Evolutionary conservation across 441 rosid species (phyloP).

Genomic region (Brassica hybrid): DNA sequence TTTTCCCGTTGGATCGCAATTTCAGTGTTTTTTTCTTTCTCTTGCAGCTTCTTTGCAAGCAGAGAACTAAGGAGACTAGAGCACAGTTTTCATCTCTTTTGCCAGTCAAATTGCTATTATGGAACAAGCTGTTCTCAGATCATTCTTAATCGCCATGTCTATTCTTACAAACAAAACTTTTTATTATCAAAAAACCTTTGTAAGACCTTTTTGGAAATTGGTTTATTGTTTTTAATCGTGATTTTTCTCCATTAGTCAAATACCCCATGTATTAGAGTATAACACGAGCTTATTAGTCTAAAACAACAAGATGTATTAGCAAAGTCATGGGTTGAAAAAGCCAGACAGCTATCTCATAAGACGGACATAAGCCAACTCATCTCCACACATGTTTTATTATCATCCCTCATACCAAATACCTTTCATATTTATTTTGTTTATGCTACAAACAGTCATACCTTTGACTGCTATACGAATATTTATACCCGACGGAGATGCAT

Average conservation of each 20-base stretch:
- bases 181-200: constrained; percentile 5
- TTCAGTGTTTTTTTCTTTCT: not conserved
- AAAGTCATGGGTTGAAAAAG: too few species aligned
- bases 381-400: too few species aligned
- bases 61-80: constrained; percentile 20
- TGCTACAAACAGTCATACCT: too few species aligned
- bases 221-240: too few species aligned
- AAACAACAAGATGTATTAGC: too few species aligned
- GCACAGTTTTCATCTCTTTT: constrained; percentile 29
- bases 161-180: not conserved
- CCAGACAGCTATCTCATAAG: too few species aligned
- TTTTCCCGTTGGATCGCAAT: not conserved
- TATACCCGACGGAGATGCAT: too few species aligned
- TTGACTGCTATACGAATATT: too few species aligned
- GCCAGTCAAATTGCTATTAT: constrained; percentile 3
- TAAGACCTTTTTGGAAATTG: not conserved
- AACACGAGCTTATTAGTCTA: too few species aligned
- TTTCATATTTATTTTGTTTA: too few species aligned
- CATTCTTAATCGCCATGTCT: not conserved
- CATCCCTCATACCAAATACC: too few species aligned
- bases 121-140: not conserved
- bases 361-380: too few species aligned
- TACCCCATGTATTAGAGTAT: not conserved
- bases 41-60: constrained; percentile 32
- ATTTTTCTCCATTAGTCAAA: not conserved